Percentiles rank a stretch among this genome's conserved stretches.
Conservation (phyloP, 805 yeast species). For the Metschnikowia matae region DNA sequence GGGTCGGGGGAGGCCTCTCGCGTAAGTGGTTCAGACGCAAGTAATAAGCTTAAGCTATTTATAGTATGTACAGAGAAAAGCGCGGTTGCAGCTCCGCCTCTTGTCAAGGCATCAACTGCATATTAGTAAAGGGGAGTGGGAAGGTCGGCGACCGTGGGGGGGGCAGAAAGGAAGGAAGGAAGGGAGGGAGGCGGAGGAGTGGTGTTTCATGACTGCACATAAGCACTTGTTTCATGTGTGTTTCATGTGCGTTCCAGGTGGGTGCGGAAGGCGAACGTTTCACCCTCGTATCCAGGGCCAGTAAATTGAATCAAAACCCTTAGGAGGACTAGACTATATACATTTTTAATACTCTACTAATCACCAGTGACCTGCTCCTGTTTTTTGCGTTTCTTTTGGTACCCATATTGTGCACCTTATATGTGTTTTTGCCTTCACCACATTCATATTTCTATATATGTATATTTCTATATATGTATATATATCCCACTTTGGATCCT, state of each 20-base stretch:
- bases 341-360: too few relatives aligned
- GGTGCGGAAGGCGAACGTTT: constrained; percentile 1
- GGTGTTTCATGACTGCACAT: constrained; percentile 3
- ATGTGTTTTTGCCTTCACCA: too few relatives aligned
- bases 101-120: neutral
- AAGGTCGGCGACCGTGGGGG: neutral
- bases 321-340: too few relatives aligned
- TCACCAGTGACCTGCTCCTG: too few relatives aligned
- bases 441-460: too few relatives aligned
- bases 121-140: neutral
- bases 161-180: too few relatives aligned
- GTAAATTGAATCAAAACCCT: too few relatives aligned
- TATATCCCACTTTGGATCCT: neutral
- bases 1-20: neutral
- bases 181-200: neutral
- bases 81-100: neutral
- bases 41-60: neutral
- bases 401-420: too few relatives aligned
- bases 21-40: neutral
- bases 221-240: neutral
- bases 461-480: too few relatives aligned
- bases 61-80: neutral
- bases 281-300: neutral
- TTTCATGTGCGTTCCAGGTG: constrained; percentile 3
- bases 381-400: too few relatives aligned